Percentiles rank a stretch among this genome's conserved stretches.
Conservation (phyloP, 768 basidiomycete species). For the Ramaria sp. region DNA sequence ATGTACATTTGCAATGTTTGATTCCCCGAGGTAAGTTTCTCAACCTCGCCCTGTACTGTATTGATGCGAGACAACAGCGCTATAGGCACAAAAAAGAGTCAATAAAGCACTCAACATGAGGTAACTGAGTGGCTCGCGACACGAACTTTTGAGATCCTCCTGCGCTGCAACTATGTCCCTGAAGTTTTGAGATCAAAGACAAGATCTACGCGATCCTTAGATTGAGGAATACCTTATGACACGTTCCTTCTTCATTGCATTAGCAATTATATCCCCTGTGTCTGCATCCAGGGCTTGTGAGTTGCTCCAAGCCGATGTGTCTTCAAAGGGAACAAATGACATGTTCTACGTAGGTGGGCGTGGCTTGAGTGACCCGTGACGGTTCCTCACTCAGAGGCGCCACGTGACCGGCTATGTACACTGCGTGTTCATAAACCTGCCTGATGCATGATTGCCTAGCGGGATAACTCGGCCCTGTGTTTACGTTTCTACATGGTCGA, state of each 20-base stretch:
- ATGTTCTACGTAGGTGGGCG: not conserved
- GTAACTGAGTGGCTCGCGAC: not conserved
- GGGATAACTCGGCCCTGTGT: too few species aligned
- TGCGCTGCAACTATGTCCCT: slow-evolving; percentile 73
- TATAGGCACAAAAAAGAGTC: slow-evolving; percentile 18
- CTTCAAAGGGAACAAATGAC: slow-evolving; percentile 12
- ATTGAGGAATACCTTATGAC: slow-evolving; percentile 53
- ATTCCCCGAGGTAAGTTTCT: slow-evolving; percentile 70
- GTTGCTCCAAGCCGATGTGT: slow-evolving; percentile 41
- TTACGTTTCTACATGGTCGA: not conserved
- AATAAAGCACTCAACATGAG: not conserved
- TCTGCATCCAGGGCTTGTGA: slow-evolving; percentile 22
- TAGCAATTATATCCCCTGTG: slow-evolving; percentile 56
- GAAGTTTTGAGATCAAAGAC: not conserved
- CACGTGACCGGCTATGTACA: too few species aligned
- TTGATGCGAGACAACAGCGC: slow-evolving; percentile 60
- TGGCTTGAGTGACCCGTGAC: too few species aligned
- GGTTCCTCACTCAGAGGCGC: too few species aligned
- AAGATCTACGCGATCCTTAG: not conserved
- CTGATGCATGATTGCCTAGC: too few species aligned
- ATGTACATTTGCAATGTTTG: slow-evolving; percentile 83
- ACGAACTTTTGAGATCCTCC: slow-evolving; percentile 64
- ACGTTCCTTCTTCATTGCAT: slow-evolving; percentile 69
- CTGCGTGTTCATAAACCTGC: too few species aligned
- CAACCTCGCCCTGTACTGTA: slow-evolving; percentile 64